Conservation (phyloP, 2,329 filamentous ascomycete genomes). For the Colletotrichum godetiae region DNA sequence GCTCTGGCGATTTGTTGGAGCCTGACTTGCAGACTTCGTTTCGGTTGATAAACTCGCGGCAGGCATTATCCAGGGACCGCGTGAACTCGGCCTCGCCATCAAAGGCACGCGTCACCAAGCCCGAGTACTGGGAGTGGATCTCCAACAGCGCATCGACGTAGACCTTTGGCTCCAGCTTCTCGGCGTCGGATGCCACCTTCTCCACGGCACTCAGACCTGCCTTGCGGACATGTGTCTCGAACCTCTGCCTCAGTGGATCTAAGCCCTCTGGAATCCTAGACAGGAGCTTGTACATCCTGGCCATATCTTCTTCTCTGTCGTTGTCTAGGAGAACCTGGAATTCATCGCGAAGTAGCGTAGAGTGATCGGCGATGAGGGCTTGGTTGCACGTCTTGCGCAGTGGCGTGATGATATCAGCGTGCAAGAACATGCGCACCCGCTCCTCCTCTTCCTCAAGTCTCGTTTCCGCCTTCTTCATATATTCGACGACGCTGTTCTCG, state of each 20-base stretch:
- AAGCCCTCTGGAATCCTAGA: conserved; percentile 91
- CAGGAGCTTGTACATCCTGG: conserved; percentile 93
- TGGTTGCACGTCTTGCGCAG: conserved; percentile 90
- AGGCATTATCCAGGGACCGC: conserved; percentile 94
- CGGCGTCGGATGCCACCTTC: conserved; percentile 86
- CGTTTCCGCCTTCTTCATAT: conserved; percentile 98
- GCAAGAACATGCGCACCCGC: conserved; percentile 90
- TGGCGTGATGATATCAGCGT: conserved; percentile 86
- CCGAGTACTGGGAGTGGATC: conserved; percentile 93
- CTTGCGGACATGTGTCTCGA: conserved; percentile 92
- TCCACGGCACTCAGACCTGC: conserved; percentile 89
- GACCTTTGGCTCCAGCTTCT: conserved; percentile 93
- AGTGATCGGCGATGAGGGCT: conserved; percentile 90
- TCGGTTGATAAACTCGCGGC: conserved; percentile 96
- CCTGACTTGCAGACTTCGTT: conserved; percentile 96
- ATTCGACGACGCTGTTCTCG: conserved; percentile 97
- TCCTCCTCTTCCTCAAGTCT: conserved; percentile 94
- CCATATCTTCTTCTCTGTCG: conserved; percentile 94
- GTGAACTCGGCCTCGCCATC: conserved; percentile 97
- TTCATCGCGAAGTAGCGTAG: conserved; percentile 87
- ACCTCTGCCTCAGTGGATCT: conserved; percentile 86
- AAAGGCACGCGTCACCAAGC: conserved; percentile 91
- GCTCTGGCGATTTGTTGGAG: conserved; percentile 92
- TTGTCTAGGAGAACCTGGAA: conserved; percentile 95
- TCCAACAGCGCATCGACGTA: conserved; percentile 96